Percentiles rank a stretch among this genome's conserved stretches.
Conservation (phyloP, 139 green algal genomes). For the Chlorella sp. region DNA sequence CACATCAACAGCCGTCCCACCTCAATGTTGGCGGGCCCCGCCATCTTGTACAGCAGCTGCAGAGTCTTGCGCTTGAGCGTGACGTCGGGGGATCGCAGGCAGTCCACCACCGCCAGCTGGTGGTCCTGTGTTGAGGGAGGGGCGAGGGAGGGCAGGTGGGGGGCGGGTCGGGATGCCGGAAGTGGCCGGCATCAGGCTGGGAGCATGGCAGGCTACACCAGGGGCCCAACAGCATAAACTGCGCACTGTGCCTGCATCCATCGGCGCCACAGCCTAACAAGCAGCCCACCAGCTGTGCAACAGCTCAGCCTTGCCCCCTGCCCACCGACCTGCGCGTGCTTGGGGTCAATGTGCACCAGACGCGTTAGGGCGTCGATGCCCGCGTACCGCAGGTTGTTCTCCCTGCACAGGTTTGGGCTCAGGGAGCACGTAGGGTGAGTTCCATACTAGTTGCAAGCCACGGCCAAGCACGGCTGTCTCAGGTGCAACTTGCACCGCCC, state of each 20-base stretch:
- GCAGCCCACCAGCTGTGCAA: neutral
- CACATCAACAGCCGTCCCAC: conserved; percentile 21
- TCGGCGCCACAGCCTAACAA: no score
- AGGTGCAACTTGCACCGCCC: no score
- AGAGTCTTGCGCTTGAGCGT: conserved; percentile 96
- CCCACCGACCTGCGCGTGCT: conserved; percentile 54
- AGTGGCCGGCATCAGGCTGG: no score
- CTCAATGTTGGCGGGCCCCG: conserved; percentile 92
- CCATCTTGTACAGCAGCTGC: conserved; percentile 97
- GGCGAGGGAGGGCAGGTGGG: neutral
- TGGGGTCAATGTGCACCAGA: conserved; percentile 77
- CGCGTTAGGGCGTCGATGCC: conserved; percentile 86
- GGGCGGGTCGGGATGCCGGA: neutral
- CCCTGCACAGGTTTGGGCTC: no score
- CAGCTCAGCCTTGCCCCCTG: neutral
- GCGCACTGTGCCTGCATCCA: no score
- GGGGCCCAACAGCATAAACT: no score
- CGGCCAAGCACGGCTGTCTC: no score
- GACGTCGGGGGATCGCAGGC: conserved; percentile 94
- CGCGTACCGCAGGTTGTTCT: conserved; percentile 80
- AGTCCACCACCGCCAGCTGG: conserved; percentile 97
- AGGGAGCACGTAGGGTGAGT: no score
- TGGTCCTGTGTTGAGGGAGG: conserved; percentile 56
- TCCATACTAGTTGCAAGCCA: no score
- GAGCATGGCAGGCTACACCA: no score